Evolutionary conservation across 2,329 filamentous ascomycete genomes (phyloP).

Genomic region (Daldinia eschscholtzii): DNA sequence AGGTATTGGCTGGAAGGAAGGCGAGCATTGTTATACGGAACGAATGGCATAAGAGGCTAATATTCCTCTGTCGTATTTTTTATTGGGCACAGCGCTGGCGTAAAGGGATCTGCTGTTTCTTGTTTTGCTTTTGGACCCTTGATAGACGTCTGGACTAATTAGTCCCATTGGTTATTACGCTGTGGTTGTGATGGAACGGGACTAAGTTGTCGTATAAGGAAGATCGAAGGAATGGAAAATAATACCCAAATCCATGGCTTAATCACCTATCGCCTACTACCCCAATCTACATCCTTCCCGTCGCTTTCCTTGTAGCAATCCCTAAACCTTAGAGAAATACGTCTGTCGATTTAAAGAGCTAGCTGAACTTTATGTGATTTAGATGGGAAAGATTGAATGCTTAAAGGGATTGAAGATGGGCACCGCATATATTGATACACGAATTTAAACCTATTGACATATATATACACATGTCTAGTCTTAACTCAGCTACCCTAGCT

Average conservation of each 20-base stretch:
- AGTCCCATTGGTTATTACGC: constrained; percentile 10
- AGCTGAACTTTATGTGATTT: background rate
- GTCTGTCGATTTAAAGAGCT: background rate
- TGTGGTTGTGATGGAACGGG: constrained; percentile 8
- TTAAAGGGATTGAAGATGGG: constrained; percentile 2
- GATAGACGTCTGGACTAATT: constrained; percentile 13
- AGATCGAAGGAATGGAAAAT: constrained; percentile 18
- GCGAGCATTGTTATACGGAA: constrained; percentile 15
- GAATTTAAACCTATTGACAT: constrained; percentile 11
- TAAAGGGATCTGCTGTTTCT: constrained; percentile 18
- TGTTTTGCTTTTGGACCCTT: constrained; percentile 13
- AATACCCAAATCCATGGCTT: constrained; percentile 21
- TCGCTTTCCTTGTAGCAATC: background rate
- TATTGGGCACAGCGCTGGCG: constrained; percentile 38
- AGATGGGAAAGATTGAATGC: background rate
- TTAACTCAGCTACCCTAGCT: constrained; percentile 13
- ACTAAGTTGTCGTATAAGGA: constrained; percentile 29
- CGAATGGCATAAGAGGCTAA: constrained; percentile 25
- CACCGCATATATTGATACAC: constrained; percentile 16
- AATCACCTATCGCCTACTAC: constrained; percentile 1
- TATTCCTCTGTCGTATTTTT: constrained; percentile 16
- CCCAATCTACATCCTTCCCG: background rate
- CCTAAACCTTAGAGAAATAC: constrained; percentile 1
- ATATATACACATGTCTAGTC: constrained; percentile 31
- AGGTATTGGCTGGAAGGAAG: constrained; percentile 1